Base-by-base conservation (phyloP, 148 eudicot genomes). In the Fallopia convolvulus region DNA sequence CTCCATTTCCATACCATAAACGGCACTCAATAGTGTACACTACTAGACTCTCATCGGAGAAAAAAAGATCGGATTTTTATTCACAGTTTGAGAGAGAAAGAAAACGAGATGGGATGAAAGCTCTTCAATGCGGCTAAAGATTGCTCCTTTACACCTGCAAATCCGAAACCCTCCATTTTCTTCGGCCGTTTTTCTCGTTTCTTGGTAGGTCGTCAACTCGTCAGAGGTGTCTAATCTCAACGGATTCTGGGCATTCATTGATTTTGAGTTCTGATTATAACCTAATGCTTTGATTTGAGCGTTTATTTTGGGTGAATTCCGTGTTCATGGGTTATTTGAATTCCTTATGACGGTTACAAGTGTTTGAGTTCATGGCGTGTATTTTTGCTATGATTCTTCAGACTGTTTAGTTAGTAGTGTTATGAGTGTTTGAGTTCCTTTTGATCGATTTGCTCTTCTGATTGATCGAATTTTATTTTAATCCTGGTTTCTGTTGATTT, bases 71-170 rank as follows among this genome's bases (percentile, higher is more conserved):
- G 17, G 17, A 63, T 63, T 13, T 63, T 63, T 63, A 23, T 26
- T 10, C 70, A 63, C 39, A 30, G 10, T 63, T 63, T 30, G 39
- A 80, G 79, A 33, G 39, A 21, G 18, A 21, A 61, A 15, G 46
- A 47, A 79, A 76, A 80, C 70, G 47, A 78, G 78, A 85, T 86
- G 88, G 79, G 71, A 76, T 80, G 80, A 76, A 32, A 7, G 36
- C 56, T 42, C 55, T 48, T 30, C 18, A 75, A 63, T 55, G 81
- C 80, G 52, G 78, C 79, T 81, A 77, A 55, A 71, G 36, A 79
- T 75, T 73, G 61, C 49, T 71, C 52, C 66, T 23, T 68, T 80
- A 48, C 83, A 61, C 78, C 78, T 81, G 88, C 82, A 77, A 18
- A 48, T 63, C 23, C 30, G 30, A 40, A 72, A 56, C 48, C 78